Evolutionary conservation across 2,329 filamentous ascomycete genomes (phyloP), one percentile per base, ranked within the genome.

Genomic region (Emericellopsis cladophorae): DNA sequence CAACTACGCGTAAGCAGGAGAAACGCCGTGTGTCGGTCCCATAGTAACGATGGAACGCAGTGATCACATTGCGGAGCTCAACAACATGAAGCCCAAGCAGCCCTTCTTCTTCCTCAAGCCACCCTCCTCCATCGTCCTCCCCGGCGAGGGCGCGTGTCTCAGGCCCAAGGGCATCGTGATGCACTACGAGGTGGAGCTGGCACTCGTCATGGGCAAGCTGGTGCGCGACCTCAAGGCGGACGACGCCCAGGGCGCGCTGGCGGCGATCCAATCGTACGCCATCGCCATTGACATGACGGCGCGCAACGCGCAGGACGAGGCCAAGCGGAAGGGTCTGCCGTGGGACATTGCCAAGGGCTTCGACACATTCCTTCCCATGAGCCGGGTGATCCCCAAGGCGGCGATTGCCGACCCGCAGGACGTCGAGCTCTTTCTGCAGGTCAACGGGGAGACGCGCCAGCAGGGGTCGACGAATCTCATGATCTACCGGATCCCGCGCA

Each of bases 101-200:
- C 92, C 92, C 22, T 96, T 98, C 68, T 98, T 95, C 79, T 98
- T 98, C 74, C 76, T 96, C 51, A 98, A 98, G 72, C 92, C 92
- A 2, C 67, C 89, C 1, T 86, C 84, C 33, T 85, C 88, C 4
- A 85, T 98, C 51, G 74, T 96, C 4, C 72, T 84, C 18, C 87
- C 87, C 0, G 75, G 77, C 23, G 74, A 79, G 42, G 89, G 89
- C 1, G 81, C 89, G 4, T 79, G 95, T 37, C 72, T 95, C 50
- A 77, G 83, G 36, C 92, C 92, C 35, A 76, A 72, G 52, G 90
- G 90, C 47, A 81, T 93, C 33, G 82, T 80, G 51, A 70, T 95
- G 55, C 90, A 95, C 67, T 95, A 89, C 66, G 92, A 98, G 67
- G 82, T 98, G 45, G 92, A 98, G 68, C 74, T 98, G 45, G 92